Conservation (phyloP, 352 stramenopile species). For the Aphanomyces invadans region DNA sequence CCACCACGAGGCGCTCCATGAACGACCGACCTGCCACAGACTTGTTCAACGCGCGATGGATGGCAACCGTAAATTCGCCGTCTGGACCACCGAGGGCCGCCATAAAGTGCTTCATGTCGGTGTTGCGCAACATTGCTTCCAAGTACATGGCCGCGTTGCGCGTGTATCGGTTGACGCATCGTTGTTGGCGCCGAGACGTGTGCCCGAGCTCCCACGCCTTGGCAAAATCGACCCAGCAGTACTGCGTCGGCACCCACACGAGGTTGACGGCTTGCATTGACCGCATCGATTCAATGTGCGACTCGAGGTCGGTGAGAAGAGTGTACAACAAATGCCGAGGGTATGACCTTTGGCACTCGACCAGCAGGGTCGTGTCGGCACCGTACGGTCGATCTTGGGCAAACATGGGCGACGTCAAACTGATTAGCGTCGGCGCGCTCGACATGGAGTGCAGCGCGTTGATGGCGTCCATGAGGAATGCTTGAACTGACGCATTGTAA, state of each 20-base stretch:
- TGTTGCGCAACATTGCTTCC: conserved; percentile 12
- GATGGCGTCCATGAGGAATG: background rate
- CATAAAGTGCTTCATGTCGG: background rate
- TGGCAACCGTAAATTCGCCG: background rate
- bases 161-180: background rate
- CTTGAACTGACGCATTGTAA: background rate
- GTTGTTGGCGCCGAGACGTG: background rate
- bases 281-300: background rate
- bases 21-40: background rate
- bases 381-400: background rate
- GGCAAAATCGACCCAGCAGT: conserved; percentile 22
- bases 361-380: background rate
- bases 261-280: background rate
- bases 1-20: background rate
- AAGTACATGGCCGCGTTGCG: conserved; percentile 10
- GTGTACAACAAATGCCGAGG: background rate
- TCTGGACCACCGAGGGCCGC: background rate
- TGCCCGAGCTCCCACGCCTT: background rate
- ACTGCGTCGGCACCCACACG: background rate
- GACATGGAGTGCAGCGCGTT: background rate
- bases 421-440: background rate
- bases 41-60: background rate
- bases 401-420: background rate
- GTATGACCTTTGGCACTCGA: background rate
- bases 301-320: background rate